phyloP scores from a whole-genome alignment of 108 stramenopile genomes.

The Mediolabrus comicus region DNA sequence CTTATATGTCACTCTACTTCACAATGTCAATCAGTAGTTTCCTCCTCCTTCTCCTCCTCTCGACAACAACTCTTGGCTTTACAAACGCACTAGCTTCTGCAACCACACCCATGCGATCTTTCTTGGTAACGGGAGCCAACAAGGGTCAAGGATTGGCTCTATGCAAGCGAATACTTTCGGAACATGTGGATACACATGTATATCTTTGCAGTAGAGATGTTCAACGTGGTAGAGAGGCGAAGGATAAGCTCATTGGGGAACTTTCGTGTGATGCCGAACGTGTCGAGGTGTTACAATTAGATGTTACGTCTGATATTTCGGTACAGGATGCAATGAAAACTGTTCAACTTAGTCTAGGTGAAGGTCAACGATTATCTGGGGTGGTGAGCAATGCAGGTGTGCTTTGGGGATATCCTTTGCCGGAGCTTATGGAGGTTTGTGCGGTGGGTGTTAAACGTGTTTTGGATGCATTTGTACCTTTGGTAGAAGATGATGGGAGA shows the following conservation, averaged over 20 bases:
- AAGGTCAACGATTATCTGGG: conserved; percentile 7
- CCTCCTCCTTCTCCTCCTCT: background rate
- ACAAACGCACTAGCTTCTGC: background rate
- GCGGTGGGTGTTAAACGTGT: conserved; percentile 24
- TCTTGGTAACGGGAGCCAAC: conserved; percentile 38
- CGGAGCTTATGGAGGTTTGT: conserved; percentile 35
- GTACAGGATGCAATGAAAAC: conserved; percentile 4
- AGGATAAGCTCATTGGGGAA: background rate
- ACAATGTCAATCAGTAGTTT: no score
- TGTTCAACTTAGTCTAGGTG: background rate
- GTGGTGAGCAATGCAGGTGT: conserved; percentile 40
- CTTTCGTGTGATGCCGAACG: background rate
- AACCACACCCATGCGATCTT: background rate
- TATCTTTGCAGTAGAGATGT: conserved; percentile 22
- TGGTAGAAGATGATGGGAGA: conserved; percentile 25
- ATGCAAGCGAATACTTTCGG: conserved; percentile 31
- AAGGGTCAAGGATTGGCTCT: conserved; percentile 41
- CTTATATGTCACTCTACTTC: no score
- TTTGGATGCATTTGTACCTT: conserved; percentile 31
- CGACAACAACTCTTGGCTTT: background rate
- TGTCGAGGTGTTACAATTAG: conserved; percentile 27
- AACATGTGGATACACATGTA: conserved; percentile 28
- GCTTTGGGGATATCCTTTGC: conserved; percentile 39
- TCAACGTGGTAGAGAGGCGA: conserved; percentile 21
- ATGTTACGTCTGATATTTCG: conserved; percentile 26